phyloP scores from a whole-genome alignment of 2,329 filamentous ascomycete genomes.

The Sordariomycetes sp. region DNA sequence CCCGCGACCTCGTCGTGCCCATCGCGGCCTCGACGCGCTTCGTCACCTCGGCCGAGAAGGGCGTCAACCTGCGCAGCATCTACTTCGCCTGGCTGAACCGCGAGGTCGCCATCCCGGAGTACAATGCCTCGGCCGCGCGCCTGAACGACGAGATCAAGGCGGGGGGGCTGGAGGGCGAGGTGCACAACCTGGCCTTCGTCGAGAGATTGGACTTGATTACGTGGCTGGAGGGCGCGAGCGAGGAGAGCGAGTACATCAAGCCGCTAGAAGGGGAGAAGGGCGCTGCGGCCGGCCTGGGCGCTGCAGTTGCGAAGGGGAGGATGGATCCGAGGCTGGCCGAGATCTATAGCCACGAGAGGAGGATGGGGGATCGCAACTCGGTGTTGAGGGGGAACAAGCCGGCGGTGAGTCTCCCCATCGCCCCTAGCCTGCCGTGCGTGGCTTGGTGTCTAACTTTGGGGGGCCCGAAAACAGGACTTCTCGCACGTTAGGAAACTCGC shows the following conservation, averaged over 20 bases:
- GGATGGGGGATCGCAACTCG: constrained; percentile 87
- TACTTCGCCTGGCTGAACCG: constrained; percentile 95
- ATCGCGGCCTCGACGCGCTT: constrained; percentile 76
- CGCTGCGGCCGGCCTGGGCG: constrained; percentile 21
- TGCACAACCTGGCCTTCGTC: constrained; percentile 84
- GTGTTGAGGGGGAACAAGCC: constrained; percentile 79
- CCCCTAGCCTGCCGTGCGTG: neutral
- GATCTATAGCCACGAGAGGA: constrained; percentile 86
- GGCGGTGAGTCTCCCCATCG: constrained; percentile 47
- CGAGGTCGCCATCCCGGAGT: constrained; percentile 80
- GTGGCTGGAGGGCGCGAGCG: constrained; percentile 82
- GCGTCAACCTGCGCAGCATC: constrained; percentile 83
- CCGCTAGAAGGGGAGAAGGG: constrained; percentile 57
- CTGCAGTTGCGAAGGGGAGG: constrained; percentile 41
- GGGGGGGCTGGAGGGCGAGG: constrained; percentile 50
- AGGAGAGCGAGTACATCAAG: constrained; percentile 89
- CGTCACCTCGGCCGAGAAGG: constrained; percentile 55
- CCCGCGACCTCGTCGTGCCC: constrained; percentile 50
- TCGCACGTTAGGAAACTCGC: constrained; percentile 84
- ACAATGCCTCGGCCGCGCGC: constrained; percentile 72
- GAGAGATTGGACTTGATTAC: constrained; percentile 86
- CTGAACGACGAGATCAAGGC: constrained; percentile 68
- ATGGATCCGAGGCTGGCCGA: constrained; percentile 73
- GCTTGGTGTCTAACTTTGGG: neutral
- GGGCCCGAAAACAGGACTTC: constrained; percentile 61